A percentile compares a stretch with the other conserved stretches of the same genome.
Conservation (phyloP, 108 stramenopile species). For the Parmales sp. region DNA sequence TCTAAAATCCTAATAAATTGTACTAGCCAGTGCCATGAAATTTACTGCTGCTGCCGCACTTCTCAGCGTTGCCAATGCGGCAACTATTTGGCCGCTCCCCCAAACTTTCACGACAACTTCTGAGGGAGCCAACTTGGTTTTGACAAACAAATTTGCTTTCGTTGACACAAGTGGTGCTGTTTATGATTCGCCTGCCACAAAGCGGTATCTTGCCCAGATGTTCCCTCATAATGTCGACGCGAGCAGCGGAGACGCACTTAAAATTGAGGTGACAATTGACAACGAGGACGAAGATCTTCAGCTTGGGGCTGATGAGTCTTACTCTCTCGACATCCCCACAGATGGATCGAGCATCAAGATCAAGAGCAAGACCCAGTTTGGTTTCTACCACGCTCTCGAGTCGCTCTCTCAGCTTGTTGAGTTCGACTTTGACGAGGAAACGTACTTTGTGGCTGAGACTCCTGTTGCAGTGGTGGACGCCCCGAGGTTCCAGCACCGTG, state of each 20-base stretch:
- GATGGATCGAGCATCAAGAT: background rate
- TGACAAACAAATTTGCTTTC: too few relatives aligned
- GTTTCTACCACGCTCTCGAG: slow-evolving; percentile 20
- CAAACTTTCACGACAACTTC: background rate
- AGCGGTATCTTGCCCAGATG: background rate
- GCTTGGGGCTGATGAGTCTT: slow-evolving; percentile 3
- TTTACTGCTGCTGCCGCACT: too few relatives aligned
- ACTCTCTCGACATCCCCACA: background rate
- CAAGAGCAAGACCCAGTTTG: slow-evolving; percentile 6
- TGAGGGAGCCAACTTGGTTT: too few relatives aligned
- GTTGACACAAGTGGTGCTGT: too few relatives aligned
- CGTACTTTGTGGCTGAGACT: background rate
- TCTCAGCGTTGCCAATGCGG: background rate
- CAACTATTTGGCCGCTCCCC: background rate
- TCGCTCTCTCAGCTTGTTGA: slow-evolving; percentile 20
- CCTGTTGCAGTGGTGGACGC: slow-evolving; percentile 3
- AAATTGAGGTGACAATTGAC: background rate
- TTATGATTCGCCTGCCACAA: too few relatives aligned
- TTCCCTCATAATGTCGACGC: background rate
- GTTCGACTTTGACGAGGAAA: slow-evolving; percentile 12
- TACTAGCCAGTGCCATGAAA: too few relatives aligned
- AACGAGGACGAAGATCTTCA: background rate
- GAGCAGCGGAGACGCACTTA: background rate
- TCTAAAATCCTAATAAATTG: too few relatives aligned
- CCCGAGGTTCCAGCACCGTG: slow-evolving; percentile 19